Percentiles rank a stretch among this genome's conserved stretches.
phyloP scores from a whole-genome alignment of 2,329 filamentous ascomycete species.

The Arthroderma sp. region DNA sequence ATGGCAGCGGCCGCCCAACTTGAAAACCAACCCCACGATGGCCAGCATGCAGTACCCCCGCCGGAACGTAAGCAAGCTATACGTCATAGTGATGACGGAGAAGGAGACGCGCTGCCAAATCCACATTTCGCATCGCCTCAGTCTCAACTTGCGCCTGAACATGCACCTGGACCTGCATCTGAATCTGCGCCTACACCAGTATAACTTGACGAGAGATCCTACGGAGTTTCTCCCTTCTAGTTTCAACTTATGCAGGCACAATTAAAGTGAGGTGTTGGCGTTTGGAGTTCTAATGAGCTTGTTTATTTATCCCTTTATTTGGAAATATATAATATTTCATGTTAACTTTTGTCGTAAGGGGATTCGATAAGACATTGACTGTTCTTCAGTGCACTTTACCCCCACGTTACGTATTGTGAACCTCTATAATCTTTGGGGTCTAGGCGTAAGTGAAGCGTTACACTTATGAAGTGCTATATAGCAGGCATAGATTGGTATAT shows the following conservation, averaged over 20 bases:
- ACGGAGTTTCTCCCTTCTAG: neutral
- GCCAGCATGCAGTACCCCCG: slow-evolving; percentile 1
- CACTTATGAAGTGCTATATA: neutral
- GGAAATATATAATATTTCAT: neutral
- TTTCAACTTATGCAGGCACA: neutral
- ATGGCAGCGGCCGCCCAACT: neutral
- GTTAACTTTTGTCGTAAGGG: neutral
- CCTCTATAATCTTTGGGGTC: neutral
- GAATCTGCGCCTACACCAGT: neutral
- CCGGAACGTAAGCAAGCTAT: neutral
- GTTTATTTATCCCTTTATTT: neutral
- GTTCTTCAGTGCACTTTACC: neutral
- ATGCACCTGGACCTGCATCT: neutral
- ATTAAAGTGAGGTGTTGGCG: neutral
- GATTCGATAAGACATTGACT: neutral
- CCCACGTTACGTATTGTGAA: neutral
- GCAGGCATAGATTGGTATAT: slow-evolving; percentile 1
- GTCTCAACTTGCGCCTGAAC: slow-evolving; percentile 1
- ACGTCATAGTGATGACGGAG: neutral
- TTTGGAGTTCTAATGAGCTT: neutral
- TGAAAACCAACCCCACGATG: slow-evolving; percentile 3
- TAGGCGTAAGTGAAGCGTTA: neutral
- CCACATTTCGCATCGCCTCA: neutral
- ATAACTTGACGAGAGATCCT: neutral
- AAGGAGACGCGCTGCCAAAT: neutral